Percentiles rank a stretch among this genome's conserved stretches.
Evolutionary conservation across 768 basidiomycete genomes (phyloP).

Genomic region (Phylloporus sp.): DNA sequence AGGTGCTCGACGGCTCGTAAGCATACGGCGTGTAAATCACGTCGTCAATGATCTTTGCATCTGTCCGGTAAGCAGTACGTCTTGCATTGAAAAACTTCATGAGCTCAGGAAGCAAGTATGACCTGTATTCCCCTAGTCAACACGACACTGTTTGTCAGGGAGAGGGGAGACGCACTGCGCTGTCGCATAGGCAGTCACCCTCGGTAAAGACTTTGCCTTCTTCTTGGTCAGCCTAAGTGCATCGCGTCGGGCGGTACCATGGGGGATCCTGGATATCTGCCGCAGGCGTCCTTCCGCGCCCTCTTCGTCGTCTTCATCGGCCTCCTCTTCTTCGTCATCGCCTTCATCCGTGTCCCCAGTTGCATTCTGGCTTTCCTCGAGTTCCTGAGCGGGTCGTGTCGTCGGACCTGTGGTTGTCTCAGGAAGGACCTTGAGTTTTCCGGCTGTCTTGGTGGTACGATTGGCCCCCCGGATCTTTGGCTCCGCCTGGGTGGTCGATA

Average conservation of each 20-base stretch:
- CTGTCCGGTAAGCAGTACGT: conserved; percentile 75
- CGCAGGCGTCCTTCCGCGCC: conserved; percentile 53
- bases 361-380: conserved; percentile 43
- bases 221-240: conserved; percentile 88
- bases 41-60: conserved; percentile 86
- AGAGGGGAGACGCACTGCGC: conserved; percentile 53
- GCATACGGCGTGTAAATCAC: conserved; percentile 91
- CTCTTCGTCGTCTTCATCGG: conserved; percentile 44
- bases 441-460: conserved; percentile 73
- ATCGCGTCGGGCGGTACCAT: conserved; percentile 89
- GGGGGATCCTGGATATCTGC: conserved; percentile 89
- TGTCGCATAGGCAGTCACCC: conserved; percentile 96
- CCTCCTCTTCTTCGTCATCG: conserved; percentile 54
- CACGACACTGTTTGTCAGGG: not conserved
- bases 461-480: conserved; percentile 67
- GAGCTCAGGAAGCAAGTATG: conserved; percentile 83
- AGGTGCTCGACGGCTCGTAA: conserved; percentile 50
- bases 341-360: conserved; percentile 69
- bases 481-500: conserved; percentile 29
- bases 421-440: conserved; percentile 84
- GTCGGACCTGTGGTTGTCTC: conserved; percentile 49
- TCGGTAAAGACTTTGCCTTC: conserved; percentile 84
- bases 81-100: conserved; percentile 88
- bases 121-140: conserved; percentile 40
- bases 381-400: conserved; percentile 15